A percentile compares a stretch with the other conserved stretches of the same genome.
These are phyloP conservation scores for Xylariales sp. DNA, from an alignment of 2,329 filamentous ascomycete genomes.

Conservation along the genomic window DNA sequence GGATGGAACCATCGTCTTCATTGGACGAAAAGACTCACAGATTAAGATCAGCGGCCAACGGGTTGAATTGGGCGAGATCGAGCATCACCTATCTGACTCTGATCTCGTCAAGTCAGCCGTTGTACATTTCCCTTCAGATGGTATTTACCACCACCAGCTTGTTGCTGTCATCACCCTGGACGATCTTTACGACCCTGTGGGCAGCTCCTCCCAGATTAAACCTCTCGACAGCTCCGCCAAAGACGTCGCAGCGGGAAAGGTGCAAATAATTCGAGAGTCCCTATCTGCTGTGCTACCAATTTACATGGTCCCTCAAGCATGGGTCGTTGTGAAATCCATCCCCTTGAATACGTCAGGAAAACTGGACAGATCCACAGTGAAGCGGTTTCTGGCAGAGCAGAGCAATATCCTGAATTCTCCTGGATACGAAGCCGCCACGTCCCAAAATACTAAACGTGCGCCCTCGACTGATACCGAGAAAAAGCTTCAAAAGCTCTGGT, in stretches of 20 bases:
- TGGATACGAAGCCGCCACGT: no score
- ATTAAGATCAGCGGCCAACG: neutral
- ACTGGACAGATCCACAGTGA: neutral
- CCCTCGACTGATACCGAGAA: conserved; percentile 7
- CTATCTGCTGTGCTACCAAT: neutral
- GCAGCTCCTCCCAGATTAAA: neutral
- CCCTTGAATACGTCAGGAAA: neutral
- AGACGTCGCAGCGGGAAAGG: neutral
- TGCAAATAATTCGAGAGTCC: neutral
- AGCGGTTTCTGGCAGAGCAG: neutral
- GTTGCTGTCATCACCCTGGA: neutral
- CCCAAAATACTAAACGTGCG: no score
- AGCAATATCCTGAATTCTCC: no score
- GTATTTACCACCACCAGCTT: neutral
- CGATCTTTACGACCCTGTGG: no score
- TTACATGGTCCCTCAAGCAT: neutral
- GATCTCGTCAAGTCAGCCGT: neutral
- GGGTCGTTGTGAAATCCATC: neutral
- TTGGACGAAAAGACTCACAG: neutral
- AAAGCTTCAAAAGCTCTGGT: conserved; percentile 6
- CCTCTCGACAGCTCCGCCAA: neutral
- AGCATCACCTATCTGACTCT: neutral
- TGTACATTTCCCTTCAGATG: neutral
- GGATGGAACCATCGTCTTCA: neutral
- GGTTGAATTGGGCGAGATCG: neutral